phyloP scores from a whole-genome alignment of 2,329 filamentous ascomycete genomes.

The Nigrospora sphaerica region DNA sequence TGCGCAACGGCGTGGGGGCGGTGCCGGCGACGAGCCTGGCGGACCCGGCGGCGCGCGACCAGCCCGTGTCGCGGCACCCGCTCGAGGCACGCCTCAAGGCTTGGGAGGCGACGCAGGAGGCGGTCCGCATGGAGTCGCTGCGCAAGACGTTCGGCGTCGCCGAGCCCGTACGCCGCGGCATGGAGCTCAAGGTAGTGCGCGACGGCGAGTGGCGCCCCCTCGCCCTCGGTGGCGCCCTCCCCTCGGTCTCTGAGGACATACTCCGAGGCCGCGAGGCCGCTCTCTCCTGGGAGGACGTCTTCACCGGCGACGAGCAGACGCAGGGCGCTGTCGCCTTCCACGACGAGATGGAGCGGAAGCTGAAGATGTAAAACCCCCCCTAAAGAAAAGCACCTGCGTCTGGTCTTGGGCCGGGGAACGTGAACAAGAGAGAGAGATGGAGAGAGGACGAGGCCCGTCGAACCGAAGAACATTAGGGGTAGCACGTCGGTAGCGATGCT shows the following conservation, averaged over 20 bases:
- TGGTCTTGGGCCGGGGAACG: too few species aligned
- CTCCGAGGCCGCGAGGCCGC: conserved; percentile 70
- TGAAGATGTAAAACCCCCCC: conserved; percentile 57
- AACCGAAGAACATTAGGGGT: too few species aligned
- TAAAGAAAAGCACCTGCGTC: too few species aligned
- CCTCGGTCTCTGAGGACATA: conserved; percentile 64
- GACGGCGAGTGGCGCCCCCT: conserved; percentile 75
- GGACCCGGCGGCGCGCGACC: conserved; percentile 3
- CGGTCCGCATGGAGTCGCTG: conserved; percentile 80
- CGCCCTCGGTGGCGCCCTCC: conserved; percentile 51
- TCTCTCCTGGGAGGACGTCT: conserved; percentile 92
- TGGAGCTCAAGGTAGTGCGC: conserved; percentile 87
- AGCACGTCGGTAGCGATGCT: too few species aligned
- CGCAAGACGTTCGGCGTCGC: conserved; percentile 84
- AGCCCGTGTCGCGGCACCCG: conserved; percentile 63
- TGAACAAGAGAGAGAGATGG: too few species aligned
- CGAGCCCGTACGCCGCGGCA: conserved; percentile 84
- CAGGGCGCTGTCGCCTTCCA: conserved; percentile 64
- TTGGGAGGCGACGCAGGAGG: conserved; percentile 87
- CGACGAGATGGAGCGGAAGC: conserved; percentile 87
- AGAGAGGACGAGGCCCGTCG: too few species aligned
- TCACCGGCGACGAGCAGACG: conserved; percentile 67
- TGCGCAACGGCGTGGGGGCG: conserved; percentile 76
- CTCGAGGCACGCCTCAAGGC: conserved; percentile 83
- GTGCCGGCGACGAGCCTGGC: conserved; percentile 39